Base-by-base conservation (phyloP, 2,329 filamentous ascomycete species). In the Alternaria atra region DNA sequence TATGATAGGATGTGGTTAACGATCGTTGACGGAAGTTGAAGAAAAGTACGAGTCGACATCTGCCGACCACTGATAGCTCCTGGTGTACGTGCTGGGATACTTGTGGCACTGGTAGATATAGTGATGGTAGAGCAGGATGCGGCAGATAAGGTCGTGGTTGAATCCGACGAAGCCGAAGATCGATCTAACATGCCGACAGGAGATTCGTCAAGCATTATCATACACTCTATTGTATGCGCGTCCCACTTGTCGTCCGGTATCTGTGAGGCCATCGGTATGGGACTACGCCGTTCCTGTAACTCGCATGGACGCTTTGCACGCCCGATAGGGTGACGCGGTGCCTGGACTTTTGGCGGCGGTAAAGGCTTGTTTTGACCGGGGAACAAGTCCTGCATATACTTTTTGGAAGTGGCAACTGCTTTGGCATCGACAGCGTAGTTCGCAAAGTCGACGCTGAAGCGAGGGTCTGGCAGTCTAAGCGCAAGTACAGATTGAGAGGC, bases 381-480 rank as follows among this genome's bases (percentile, higher is more conserved):
- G 39, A 60, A 59, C 2, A 51, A 43, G 23, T 61, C 51, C 23
- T 59, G 57, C 35, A 55, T 55, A 20, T 58, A 55, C 15, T 63
- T 59, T 27, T 55, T 58, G 2, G 64, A 35, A 1, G 55, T 54
- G 34, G 58, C 51, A 32, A 27, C 35, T 27, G 60, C 47, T 23
- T 57, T 53, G 10, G 52, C 34, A 10, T 54, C 62, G n/a, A 44
- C 27, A 12, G 58, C n/a, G 57, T 71, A 66, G 8, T 47, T 66
- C 1, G 64, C 42, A 35, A 71, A 71, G 54, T 72, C 66, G 10
- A 70, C 62, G 48, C 68, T 69, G 60, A 70, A 69, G 32, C 65
- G 68, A 58, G 61, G 60, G 54, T 62, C 69, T 7, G 71, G 71
- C 9, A 73, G 61, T n/a, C 65, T 50, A n/a, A 72, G 63, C 30